Evolutionary conservation across 2,329 filamentous ascomycete species (phyloP), one percentile per base, ranked within the genome.

Genomic region (Fusarium sulawesiense): DNA sequence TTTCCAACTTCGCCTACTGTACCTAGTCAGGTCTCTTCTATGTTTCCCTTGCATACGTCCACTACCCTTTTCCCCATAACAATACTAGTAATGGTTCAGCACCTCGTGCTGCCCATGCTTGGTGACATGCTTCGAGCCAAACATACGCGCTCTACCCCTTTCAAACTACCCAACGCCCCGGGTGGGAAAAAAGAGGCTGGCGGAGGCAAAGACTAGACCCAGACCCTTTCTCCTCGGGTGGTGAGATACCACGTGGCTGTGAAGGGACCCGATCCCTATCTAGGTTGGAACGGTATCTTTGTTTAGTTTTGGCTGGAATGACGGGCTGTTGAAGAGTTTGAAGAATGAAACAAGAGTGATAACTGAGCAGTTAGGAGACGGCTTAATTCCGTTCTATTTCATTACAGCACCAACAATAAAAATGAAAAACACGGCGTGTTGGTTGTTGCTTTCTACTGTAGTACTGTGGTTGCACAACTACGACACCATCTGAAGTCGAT

Each of bases 201-300:
- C 25, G 16, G 34, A 42, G 41, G 47, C 27, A 55, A 53, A 62
- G 57, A 55, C 41, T 32, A 45, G 41, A 45, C 11, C 27, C 37
- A 30, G 25, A 49, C 44, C 60, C 44, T 64, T 47, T 29, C 58
- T 55, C 27, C 30, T 55, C 34, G 27, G 47, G 42, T 42, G 47
- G 34, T 51, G 37, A 29, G 21, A 63, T 45, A 45, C 64, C 64
- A 68, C 64, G 64, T 68, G 64, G 64, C 42, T 48, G 8, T 30
- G 63, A 41, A 40, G 49, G 37, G 34, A n/a, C 27, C 56, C 47
- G 40, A 60, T 58, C 42, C 57, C 48, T 51, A 27, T 51, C 49
- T 41, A 23, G 44, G 44, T 46, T 29, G 44, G 40, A 42, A 41
- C 47, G n/a, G 45, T 34, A 56, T 34, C 55, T 55, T 56, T 48